Percentiles rank a stretch among this genome's conserved stretches.
phyloP scores from a whole-genome alignment of 2,329 filamentous ascomycete genomes.

The Ambrosiella beaveri region DNA sequence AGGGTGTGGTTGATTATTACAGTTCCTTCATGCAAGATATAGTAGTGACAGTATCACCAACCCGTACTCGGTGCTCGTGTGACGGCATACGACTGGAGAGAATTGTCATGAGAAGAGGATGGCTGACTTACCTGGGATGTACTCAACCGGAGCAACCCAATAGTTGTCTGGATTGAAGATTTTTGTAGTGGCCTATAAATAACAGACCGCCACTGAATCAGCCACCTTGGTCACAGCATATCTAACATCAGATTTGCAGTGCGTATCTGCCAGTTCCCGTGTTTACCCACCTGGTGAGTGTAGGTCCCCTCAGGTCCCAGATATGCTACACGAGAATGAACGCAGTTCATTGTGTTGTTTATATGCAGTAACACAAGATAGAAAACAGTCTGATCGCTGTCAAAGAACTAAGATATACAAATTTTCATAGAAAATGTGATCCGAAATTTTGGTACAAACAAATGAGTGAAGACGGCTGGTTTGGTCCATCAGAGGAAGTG shows the following conservation, averaged over 20 bases:
- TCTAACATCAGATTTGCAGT: not conserved
- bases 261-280: slow-evolving; percentile 5
- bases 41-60: not conserved
- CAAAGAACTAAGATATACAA: no score
- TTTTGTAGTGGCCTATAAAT: slow-evolving; percentile 26
- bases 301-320: slow-evolving; percentile 33
- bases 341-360: slow-evolving; percentile 16
- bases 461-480: not conserved
- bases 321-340: slow-evolving; percentile 27
- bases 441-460: not conserved
- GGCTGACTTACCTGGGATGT: slow-evolving; percentile 28
- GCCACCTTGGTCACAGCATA: slow-evolving; percentile 11
- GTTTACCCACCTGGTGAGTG: slow-evolving; percentile 29
- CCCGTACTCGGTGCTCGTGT: no score
- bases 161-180: slow-evolving; percentile 32
- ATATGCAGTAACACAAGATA: not conserved
- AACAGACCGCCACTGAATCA: not conserved
- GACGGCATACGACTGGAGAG: no score
- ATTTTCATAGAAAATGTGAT: no score
- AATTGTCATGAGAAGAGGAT: no score
- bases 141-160: slow-evolving; percentile 31
- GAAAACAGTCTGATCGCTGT: no score
- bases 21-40: not conserved
- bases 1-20: not conserved
- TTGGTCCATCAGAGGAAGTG: not conserved